Base-by-base conservation (phyloP, 192 early-diverging fungal genomes). In the Phlyctochytrium arcticum region DNA sequence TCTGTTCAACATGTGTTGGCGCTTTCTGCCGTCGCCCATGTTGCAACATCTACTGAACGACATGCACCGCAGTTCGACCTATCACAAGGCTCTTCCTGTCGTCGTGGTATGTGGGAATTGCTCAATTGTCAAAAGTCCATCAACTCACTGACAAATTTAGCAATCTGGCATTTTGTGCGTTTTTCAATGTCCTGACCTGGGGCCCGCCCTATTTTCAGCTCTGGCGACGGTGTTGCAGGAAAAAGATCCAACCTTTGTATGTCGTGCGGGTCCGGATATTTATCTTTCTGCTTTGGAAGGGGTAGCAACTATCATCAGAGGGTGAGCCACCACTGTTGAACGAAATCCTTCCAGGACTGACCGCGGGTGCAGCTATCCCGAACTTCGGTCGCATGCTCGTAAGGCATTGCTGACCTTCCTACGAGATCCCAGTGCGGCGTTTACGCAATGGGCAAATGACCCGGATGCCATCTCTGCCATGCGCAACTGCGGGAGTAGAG, bases 81-180 rank as follows among this genome's bases (percentile, higher is more conserved):
- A 19, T 12, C 39, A 44, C 39, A 44, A 12, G 12, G 39, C 2
- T n/a, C n/a, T 44, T 12, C 39, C 39, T 44, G 39, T 44, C 15
- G 39, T 44, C 12, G 39, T 44, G 39, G 39, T 44, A 44, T 44
- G 39, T 44, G 39, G 39, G 39, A 2, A 44, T 12, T 12, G 12
- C 39, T 12, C 39, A 1, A n/a, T 44, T 44, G 12, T 44, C 39
- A 44, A 0, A 44, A 12, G 21, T 2, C 39, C 21, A 44, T 44
- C 12, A n/a, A n/a, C n/a, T n/a, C n/a, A n/a, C n/a, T n/a, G n/a
- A n/a, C 21, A 12, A 12, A 19, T 44, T 44, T 19, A 44, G 62
- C 54, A 66, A 48, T 57, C 26, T 21, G 64, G 36, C 21, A 19
- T 66, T 27, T 32, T 57, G 3, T 66, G 64, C 44, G 7, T 54